A percentile compares a stretch with the other conserved stretches of the same genome.
These are phyloP conservation scores for Artemisia tridentata DNA, from an alignment of 129 eudicot genomes.

Conservation along the genomic window DNA sequence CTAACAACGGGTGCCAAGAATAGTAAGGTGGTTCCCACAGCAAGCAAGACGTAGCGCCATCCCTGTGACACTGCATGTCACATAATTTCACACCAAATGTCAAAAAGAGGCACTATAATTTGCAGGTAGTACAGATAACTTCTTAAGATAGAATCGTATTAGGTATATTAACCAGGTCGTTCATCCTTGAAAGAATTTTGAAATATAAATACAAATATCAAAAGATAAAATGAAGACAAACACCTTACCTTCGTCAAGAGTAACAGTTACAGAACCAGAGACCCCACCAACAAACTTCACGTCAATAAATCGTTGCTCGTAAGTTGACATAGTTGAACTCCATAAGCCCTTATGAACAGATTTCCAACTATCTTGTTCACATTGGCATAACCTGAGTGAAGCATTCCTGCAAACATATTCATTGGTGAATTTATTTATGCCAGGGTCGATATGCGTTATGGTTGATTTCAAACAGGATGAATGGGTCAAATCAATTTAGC, in stretches of 20 bases:
- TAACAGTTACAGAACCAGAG: constrained; percentile 65
- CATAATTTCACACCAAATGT: constrained; percentile 17
- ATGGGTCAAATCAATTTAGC: neutral
- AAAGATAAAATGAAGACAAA: constrained; percentile 5
- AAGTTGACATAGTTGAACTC: constrained; percentile 72
- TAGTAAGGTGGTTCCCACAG: constrained; percentile 51
- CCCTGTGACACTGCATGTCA: constrained; percentile 63
- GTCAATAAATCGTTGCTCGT: constrained; percentile 66
- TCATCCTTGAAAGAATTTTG: neutral
- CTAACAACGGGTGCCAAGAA: constrained; percentile 81
- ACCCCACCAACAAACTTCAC: constrained; percentile 63
- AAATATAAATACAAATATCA: neutral
- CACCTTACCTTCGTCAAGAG: constrained; percentile 68
- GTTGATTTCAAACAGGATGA: neutral
- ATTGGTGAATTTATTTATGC: neutral
- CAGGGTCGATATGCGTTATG: neutral
- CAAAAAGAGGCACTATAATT: constrained; percentile 2
- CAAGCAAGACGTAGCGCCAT: constrained; percentile 78
- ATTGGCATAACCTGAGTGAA: constrained; percentile 68
- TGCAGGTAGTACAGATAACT: neutral
- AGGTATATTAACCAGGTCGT: neutral
- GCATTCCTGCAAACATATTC: constrained; percentile 54
- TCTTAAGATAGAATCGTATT: neutral
- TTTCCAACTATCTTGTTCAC: constrained; percentile 77
- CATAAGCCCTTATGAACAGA: constrained; percentile 60